Conservation (phyloP, 23 red algal genomes). For the Cyanidiococcus yangmingshanensis region DNA sequence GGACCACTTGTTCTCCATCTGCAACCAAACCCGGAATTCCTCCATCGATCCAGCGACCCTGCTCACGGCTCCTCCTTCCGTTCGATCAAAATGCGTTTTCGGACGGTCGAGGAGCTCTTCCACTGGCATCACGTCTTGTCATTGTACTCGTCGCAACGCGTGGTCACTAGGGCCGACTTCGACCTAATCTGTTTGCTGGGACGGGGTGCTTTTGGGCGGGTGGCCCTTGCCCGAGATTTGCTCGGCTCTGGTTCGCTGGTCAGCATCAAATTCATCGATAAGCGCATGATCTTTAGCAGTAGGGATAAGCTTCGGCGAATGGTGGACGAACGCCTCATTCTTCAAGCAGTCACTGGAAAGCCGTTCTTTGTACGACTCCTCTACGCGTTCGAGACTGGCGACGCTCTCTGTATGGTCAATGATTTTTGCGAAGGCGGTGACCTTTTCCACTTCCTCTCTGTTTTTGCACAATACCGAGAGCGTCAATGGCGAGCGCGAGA, state of each 20-base stretch:
- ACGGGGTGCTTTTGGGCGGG: constrained; percentile 59
- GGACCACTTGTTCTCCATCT: constrained; percentile 1
- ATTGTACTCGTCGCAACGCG: background rate
- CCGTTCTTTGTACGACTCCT: constrained; percentile 71
- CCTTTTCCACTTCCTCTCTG: constrained; percentile 49
- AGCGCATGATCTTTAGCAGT: constrained; percentile 53
- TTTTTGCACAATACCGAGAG: background rate
- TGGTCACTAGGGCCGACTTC: constrained; percentile 36
- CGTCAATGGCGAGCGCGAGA: background rate
- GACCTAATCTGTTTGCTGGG: constrained; percentile 49
- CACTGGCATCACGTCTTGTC: constrained; percentile 5
- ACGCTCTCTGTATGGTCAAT: constrained; percentile 64
- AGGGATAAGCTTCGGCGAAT: constrained; percentile 47
- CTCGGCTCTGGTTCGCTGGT: constrained; percentile 38
- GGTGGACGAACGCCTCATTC: constrained; percentile 42
- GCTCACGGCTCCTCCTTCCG: background rate
- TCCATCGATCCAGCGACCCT: background rate
- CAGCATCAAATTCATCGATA: constrained; percentile 66
- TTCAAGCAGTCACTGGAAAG: constrained; percentile 18
- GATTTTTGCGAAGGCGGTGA: constrained; percentile 94
- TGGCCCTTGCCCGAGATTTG: constrained; percentile 48
- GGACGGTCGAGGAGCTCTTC: constrained; percentile 15
- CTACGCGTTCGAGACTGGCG: constrained; percentile 78
- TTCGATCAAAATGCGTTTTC: background rate
- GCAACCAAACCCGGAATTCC: background rate